Evolutionary conservation across 768 basidiomycete genomes (phyloP), one percentile per base, ranked within the genome.

Genomic region (Tubosaeta brunneosetosa): DNA sequence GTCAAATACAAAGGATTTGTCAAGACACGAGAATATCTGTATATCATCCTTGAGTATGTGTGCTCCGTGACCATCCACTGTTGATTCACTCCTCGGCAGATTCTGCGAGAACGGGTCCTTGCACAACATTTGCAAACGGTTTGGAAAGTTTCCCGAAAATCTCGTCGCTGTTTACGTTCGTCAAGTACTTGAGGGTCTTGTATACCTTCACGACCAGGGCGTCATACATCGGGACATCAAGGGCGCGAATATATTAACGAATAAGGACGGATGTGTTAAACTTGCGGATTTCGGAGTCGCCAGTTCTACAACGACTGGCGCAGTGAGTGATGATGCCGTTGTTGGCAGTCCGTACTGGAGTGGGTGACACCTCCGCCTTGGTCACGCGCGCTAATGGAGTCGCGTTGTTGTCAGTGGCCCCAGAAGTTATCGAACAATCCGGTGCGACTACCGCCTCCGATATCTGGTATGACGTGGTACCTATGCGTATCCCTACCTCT

Each of bases 321-420:
- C 82, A 11, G 85, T 85, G 22, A 81, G 81, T 42, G 91, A 97
- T 66, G 89, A 87, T 61, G 90, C 92, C 11, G 95, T 99, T 2
- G 95, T 98, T 38, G 95, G 95, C 6, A 94, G 91, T 63, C 95
- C 95, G 4, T 99, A 99, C 66, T 99, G 95, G 95, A 99, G 90
- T 93, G 69, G 59, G 86, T 80, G 3, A 49, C 38, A 32, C 47
- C 43, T 49, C 43, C 13, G 26, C 27, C 42, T 48, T 37, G 53
- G 17, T 32, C 37, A 50, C 17, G 46, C 16, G 29, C 26, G 46
- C 43, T 63, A 49, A 53, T 42, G 22, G 22, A 22, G 16, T 43
- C 11, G 6, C 47, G 45, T 49, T 36, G 47, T 55, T 43, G 52
- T 37, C 58, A 91, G 89, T 99, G 97, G 94, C 97, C 9, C 97